phyloP scores from a whole-genome alignment of 768 basidiomycete species.

The Pisolithus albus region DNA sequence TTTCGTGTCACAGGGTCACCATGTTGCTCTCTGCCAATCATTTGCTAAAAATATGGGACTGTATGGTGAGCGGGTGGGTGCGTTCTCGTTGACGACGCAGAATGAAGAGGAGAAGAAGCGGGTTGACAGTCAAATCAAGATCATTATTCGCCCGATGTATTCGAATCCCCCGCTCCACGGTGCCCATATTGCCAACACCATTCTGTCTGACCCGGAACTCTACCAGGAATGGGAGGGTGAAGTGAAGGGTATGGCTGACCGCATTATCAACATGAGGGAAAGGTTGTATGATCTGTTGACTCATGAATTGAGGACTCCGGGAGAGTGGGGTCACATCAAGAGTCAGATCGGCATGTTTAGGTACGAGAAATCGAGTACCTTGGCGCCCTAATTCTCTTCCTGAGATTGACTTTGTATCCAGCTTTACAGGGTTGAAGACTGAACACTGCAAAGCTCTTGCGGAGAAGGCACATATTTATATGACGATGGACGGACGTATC shows the following conservation, averaged over 20 bases:
- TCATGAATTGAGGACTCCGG: constrained; percentile 80
- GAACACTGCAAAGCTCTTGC: constrained; percentile 78
- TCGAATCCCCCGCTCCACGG: constrained; percentile 95
- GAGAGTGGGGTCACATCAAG: constrained; percentile 92
- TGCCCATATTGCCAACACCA: constrained; percentile 78
- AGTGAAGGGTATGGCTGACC: constrained; percentile 92
- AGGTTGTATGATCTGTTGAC: constrained; percentile 72
- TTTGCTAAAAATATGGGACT: constrained; percentile 99
- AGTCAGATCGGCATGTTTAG: constrained; percentile 98
- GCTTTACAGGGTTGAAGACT: constrained; percentile 81
- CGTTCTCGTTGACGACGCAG: constrained; percentile 75
- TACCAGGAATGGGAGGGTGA: constrained; percentile 87
- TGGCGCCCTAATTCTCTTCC: not conserved
- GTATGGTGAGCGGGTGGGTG: constrained; percentile 97
- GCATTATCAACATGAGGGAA: constrained; percentile 91
- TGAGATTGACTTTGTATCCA: constrained; percentile 18
- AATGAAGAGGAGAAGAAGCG: constrained; percentile 74
- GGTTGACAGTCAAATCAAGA: constrained; percentile 92
- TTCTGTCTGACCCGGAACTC: constrained; percentile 66
- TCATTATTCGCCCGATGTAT: constrained; percentile 93
- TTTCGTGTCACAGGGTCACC: constrained; percentile 87
- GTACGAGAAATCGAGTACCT: constrained; percentile 35
- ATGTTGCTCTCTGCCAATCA: constrained; percentile 85
- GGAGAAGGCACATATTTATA: constrained; percentile 85
- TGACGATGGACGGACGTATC: constrained; percentile 91